Evolutionary conservation across 805 yeast species (phyloP), one percentile per base, ranked within the genome.

Genomic region (Wickerhamomyces chambardii): DNA sequence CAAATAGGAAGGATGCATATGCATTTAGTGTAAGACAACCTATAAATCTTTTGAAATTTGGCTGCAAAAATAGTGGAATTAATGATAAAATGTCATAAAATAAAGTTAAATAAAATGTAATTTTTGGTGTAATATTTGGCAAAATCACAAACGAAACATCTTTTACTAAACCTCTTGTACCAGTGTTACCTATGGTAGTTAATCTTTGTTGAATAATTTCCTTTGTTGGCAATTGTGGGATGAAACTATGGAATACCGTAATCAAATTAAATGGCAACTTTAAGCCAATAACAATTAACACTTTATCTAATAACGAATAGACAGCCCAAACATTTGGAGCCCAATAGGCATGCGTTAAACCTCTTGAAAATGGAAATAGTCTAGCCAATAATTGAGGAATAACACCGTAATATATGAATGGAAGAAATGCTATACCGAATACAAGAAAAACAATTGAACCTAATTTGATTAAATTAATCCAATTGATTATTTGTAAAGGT

Each of bases 261-360:
- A 17, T 32, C 25, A 7, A 31, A 17, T 12, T 17, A 15, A 2
- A 36, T 16, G 50, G 51, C 15, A 31, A 47, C 25, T 39, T 44
- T 7, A 69, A 58, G 3, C 69, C 38, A 36, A 68, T 66, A 15
- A 81, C 68, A 11, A 24, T 24, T 38, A 87, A 63, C 1, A 79
- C 50, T 38, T 95, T 68, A 57, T 92, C 99, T 12, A 69, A 40
- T 44, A 84, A 81, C 2, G 97, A 84, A 58, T 92, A 92, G 9
- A 90, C 47, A 0, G 98, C 96, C 99, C 99, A 92, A 32, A 87
- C 64, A 50, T 92, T 92, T 14, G 99, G 97, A 1, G 98, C 97
- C 97, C 98, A 92, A 60, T 92, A 92, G 0, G 97, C 96, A 59
- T 92, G 98, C 5, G 97, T 92, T 27, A 92, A 66, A 2, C 97